Evolutionary conservation across 768 basidiomycete species (phyloP).

Genomic region (Saitozyma sp.): DNA sequence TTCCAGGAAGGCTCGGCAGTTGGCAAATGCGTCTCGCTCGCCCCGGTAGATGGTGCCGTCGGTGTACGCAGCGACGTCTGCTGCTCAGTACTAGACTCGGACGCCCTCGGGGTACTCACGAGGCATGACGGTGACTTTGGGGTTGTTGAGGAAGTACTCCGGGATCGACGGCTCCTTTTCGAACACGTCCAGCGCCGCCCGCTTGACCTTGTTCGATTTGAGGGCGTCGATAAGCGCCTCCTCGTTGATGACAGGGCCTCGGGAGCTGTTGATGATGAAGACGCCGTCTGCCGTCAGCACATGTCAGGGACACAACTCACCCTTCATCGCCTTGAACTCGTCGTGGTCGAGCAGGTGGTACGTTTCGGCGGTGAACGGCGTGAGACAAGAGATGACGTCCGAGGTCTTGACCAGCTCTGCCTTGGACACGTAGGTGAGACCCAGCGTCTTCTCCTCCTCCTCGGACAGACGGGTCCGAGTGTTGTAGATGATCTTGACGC

Average conservation of each 20-base stretch:
- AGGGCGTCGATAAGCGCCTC: conserved; percentile 50
- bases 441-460: conserved; percentile 22
- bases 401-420: conserved; percentile 24
- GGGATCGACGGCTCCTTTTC: conserved; percentile 48
- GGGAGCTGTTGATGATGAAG: conserved; percentile 46
- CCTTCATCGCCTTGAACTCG: conserved; percentile 45
- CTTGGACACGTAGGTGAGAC: conserved; percentile 17
- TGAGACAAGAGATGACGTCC: conserved; percentile 25
- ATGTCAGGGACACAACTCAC: conserved; percentile 8
- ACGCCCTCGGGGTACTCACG: conserved; percentile 8
- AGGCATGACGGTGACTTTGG: conserved; percentile 27
- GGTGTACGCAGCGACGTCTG: conserved; percentile 27
- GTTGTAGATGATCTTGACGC: conserved; percentile 34
- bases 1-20: conserved; percentile 33
- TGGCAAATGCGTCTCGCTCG: conserved; percentile 37
- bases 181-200: conserved; percentile 52
- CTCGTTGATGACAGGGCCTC: conserved; percentile 48
- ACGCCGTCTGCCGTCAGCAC: conserved; percentile 23
- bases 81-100: not conserved
- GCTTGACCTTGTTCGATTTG: conserved; percentile 39
- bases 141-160: conserved; percentile 31
- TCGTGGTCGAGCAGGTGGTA: conserved; percentile 16
- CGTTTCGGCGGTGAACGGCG: conserved; percentile 21
- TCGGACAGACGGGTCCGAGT: conserved; percentile 20
- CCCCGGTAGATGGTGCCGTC: conserved; percentile 24